Percentiles rank a stretch among this genome's conserved stretches.
These are phyloP conservation scores for Leccinum barrowsii DNA, from an alignment of 768 basidiomycete genomes.

Conservation along the genomic window DNA sequence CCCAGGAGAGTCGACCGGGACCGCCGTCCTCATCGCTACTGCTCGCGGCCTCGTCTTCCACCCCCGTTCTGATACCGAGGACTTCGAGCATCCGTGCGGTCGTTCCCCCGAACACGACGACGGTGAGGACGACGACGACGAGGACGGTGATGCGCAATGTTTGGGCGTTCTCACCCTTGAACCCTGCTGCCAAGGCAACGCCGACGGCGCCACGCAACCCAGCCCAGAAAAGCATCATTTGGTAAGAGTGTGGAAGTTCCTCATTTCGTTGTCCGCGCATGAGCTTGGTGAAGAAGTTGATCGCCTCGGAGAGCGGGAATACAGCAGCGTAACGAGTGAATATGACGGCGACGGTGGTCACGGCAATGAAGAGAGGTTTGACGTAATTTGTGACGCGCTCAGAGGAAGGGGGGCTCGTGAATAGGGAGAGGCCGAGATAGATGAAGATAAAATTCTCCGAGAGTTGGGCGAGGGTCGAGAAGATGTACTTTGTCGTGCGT, in stretches of 20 bases:
- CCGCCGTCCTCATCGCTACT: conserved; percentile 47
- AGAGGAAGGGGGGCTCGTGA: conserved; percentile 79
- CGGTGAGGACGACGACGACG: conserved; percentile 92
- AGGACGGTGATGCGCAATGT: conserved; percentile 91
- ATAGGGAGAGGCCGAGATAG: conserved; percentile 95
- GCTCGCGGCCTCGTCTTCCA: conserved; percentile 84
- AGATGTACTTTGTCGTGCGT: conserved; percentile 92
- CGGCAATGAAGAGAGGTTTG: conserved; percentile 92
- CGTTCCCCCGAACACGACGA: conserved; percentile 95
- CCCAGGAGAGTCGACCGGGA: conserved; percentile 31
- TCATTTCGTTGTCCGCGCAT: conserved; percentile 83
- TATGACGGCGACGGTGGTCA: conserved; percentile 87
- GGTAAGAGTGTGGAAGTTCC: conserved; percentile 95
- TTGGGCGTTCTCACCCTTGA: conserved; percentile 90
- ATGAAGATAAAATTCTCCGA: conserved; percentile 99
- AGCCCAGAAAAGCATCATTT: conserved; percentile 99
- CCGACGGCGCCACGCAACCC: conserved; percentile 96
- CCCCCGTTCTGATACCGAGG: conserved; percentile 91
- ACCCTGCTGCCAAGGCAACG: conserved; percentile 94
- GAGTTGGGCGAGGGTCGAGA: conserved; percentile 88
- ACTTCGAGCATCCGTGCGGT: conserved; percentile 95
- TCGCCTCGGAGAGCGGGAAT: conserved; percentile 90
- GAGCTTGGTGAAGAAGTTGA: conserved; percentile 89
- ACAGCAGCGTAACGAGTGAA: conserved; percentile 95
- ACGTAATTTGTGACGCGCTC: conserved; percentile 80